Evolutionary conservation across 805 yeast species (phyloP).

Genomic region (Metschnikowia chrysomelidarum): DNA sequence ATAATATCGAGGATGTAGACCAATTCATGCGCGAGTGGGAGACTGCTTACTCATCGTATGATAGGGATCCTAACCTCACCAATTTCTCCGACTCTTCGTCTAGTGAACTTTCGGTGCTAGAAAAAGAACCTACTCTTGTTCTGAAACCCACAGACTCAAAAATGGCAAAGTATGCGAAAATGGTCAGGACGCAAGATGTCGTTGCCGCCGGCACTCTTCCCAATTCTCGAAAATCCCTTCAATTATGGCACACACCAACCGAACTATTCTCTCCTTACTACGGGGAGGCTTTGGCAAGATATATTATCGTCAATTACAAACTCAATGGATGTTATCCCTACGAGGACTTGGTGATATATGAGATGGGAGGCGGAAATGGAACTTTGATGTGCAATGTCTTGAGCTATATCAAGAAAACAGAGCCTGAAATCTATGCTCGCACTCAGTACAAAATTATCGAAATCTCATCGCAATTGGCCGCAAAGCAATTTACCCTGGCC

Average conservation of each 20-base stretch:
- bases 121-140: slow-evolving; percentile 11
- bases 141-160: slow-evolving; percentile 10
- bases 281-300: slow-evolving; percentile 83
- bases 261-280: slow-evolving; percentile 82
- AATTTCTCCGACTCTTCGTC: not conserved
- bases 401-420: slow-evolving; percentile 56
- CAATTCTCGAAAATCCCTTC: slow-evolving; percentile 43
- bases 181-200: slow-evolving; percentile 22
- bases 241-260: slow-evolving; percentile 88
- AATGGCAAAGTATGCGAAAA: slow-evolving; percentile 29
- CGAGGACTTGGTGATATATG: slow-evolving; percentile 72
- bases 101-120: slow-evolving; percentile 4
- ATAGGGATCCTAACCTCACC: slow-evolving; percentile 17
- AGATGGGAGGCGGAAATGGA: slow-evolving; percentile 90
- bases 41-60: slow-evolving; percentile 55
- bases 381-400: slow-evolving; percentile 76
- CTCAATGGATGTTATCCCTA: slow-evolving; percentile 63
- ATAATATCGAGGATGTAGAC: slow-evolving; percentile 56
- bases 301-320: slow-evolving; percentile 69
- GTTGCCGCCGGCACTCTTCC: slow-evolving; percentile 17
- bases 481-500: slow-evolving; percentile 47
- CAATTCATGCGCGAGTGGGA: slow-evolving; percentile 72
- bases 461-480: slow-evolving; percentile 61
- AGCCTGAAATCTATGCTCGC: slow-evolving; percentile 70
- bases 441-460: slow-evolving; percentile 73